phyloP scores from a whole-genome alignment of 129 eudicot species.

The Pulicaria dysenterica region DNA sequence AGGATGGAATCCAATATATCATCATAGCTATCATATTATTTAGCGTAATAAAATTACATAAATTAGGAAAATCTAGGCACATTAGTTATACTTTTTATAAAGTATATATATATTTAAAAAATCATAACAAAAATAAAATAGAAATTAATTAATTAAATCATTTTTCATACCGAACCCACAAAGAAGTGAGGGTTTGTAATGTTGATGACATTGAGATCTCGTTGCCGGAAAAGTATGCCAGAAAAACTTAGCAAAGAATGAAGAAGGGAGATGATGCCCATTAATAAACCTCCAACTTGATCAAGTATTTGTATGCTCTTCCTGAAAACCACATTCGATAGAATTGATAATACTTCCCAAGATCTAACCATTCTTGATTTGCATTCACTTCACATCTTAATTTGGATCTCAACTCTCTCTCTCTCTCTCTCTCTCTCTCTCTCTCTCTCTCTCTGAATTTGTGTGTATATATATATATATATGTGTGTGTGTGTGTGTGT shows the following conservation, averaged over 20 bases:
- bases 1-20: too few relatives aligned
- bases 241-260: constrained; percentile 15
- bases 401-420: not conserved
- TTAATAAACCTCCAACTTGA: not conserved
- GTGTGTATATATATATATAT: not conserved
- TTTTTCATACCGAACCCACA: constrained; percentile 8
- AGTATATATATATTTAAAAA: too few relatives aligned
- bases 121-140: too few relatives aligned
- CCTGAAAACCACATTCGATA: constrained; percentile 10
- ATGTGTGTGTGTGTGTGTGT: not conserved
- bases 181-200: constrained; percentile 16
- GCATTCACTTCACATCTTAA: constrained; percentile 16
- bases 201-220: not conserved
- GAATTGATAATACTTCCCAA: constrained; percentile 14
- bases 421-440: not conserved
- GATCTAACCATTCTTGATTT: not conserved
- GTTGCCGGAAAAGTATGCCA: not conserved
- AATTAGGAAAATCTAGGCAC: too few relatives aligned
- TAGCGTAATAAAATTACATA: too few relatives aligned
- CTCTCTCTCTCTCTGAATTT: not conserved
- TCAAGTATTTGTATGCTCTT: constrained; percentile 11
- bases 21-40: too few relatives aligned
- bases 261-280: constrained; percentile 13
- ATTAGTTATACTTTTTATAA: too few relatives aligned
- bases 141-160: too few relatives aligned